Conservation (phyloP, 805 yeast genomes). For the Blastobotrys attinorum region DNA sequence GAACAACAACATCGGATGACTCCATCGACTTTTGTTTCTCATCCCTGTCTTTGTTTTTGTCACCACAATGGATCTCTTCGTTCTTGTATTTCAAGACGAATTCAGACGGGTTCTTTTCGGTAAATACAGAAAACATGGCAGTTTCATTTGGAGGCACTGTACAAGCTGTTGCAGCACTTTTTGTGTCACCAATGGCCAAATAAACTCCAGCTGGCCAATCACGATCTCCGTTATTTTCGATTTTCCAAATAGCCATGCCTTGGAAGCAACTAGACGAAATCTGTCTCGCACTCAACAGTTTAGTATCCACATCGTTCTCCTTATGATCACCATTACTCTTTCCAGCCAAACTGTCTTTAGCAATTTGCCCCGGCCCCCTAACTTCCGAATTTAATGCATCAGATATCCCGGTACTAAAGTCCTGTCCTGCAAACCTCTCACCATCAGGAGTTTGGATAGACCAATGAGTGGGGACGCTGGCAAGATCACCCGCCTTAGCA, state of each 20-base stretch:
- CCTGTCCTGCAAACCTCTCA: neutral
- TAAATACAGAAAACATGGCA: neutral
- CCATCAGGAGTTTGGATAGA: constrained; percentile 5
- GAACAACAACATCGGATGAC: constrained; percentile 4
- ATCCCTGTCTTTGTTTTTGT: neutral
- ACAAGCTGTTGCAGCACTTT: neutral
- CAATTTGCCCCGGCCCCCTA: neutral
- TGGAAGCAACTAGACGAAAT: neutral
- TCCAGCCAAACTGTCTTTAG: no score
- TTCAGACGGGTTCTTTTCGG: neutral
- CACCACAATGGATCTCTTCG: neutral
- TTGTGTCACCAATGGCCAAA: neutral
- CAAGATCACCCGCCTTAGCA: constrained; percentile 1
- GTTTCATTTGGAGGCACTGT: neutral
- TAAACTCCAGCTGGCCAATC: constrained; percentile 2
- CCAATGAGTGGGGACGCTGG: constrained; percentile 4
- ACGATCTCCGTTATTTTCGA: neutral
- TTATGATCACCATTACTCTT: neutral
- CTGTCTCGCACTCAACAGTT: neutral
- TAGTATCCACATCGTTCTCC: neutral
- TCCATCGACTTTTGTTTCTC: neutral
- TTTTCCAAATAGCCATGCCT: neutral
- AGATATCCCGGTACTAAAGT: constrained; percentile 1
- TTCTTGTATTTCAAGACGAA: neutral
- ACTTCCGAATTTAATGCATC: neutral